These are phyloP conservation scores for Cyamopsis tetragonoloba DNA, from an alignment of 306 rosid genomes.

Conservation along the genomic window DNA sequence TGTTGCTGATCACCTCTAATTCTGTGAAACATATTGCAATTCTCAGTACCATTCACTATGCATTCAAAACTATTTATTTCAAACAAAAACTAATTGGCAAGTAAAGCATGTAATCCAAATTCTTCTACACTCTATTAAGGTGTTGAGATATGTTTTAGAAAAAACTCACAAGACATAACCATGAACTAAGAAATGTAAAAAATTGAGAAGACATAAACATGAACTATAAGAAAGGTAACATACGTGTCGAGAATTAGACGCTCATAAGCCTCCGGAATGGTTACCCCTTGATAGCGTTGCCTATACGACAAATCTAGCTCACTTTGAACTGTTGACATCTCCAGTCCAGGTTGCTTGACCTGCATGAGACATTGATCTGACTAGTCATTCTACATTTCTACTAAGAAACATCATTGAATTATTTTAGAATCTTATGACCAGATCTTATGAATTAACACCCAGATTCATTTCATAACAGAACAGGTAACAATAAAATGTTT, in stretches of 20 bases:
- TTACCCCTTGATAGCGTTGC: constrained; percentile 80
- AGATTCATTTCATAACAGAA: neutral
- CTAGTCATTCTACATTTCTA: constrained; percentile 19
- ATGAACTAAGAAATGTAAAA: neutral
- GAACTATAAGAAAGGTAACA: constrained; percentile 23
- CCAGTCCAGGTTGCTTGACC: constrained; percentile 98
- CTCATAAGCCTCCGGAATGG: constrained; percentile 95
- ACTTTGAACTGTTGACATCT: constrained; percentile 84
- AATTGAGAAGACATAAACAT: neutral
- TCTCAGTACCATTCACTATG: neutral
- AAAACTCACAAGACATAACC: neutral
- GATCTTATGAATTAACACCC: neutral
- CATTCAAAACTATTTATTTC: constrained; percentile 4
- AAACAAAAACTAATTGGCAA: constrained; percentile 16
- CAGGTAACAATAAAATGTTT: neutral
- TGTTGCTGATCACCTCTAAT: constrained; percentile 94
- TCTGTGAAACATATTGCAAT: constrained; percentile 43
- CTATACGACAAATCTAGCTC: constrained; percentile 85
- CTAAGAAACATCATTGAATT: neutral
- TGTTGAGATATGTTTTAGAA: neutral
- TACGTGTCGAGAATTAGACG: constrained; percentile 99
- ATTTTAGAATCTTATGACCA: neutral
- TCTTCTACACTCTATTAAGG: neutral
- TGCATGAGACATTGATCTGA: constrained; percentile 35
- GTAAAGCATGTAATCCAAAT: neutral